These are phyloP conservation scores for Articulospora tetracladia DNA, from an alignment of 495 filamentous ascomycete species.

Conservation along the genomic window DNA sequence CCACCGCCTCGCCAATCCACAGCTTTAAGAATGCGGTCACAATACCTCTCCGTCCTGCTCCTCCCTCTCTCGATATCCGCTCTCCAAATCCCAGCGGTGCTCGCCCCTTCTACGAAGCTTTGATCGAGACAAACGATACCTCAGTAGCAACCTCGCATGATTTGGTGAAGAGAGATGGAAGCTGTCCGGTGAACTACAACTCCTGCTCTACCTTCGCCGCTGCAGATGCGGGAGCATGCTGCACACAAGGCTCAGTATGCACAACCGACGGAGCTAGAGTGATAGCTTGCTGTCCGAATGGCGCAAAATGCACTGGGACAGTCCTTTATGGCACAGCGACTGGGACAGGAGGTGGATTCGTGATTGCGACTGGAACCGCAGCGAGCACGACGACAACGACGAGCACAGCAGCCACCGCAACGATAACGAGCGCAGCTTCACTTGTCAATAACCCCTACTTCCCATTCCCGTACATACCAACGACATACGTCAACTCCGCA, in stretches of 20 bases:
- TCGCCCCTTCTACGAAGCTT: slow-evolving; percentile 19
- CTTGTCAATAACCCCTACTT: slow-evolving; percentile 26
- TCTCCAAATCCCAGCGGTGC: slow-evolving; percentile 18
- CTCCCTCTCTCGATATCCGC: slow-evolving; percentile 18
- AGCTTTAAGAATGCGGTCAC: slow-evolving; percentile 13
- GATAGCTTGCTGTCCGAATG: slow-evolving; percentile 62
- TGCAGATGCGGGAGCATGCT: slow-evolving; percentile 52
- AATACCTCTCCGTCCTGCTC: slow-evolving; percentile 4
- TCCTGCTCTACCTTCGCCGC: slow-evolving; percentile 40
- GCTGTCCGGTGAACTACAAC: slow-evolving; percentile 50
- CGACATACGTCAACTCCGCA: slow-evolving; percentile 15
- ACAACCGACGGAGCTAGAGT: slow-evolving; percentile 53
- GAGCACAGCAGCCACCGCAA: slow-evolving; percentile 19
- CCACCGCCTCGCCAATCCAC: neutral
- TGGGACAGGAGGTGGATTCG: slow-evolving; percentile 25
- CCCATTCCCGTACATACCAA: slow-evolving; percentile 24
- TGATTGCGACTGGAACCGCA: slow-evolving; percentile 15
- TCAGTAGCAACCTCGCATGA: slow-evolving; percentile 3
- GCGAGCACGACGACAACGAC: slow-evolving; percentile 24
- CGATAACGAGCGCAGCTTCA: slow-evolving; percentile 11
- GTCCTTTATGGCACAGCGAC: slow-evolving; percentile 26
- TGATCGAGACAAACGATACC: slow-evolving; percentile 2
- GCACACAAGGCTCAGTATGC: slow-evolving; percentile 47
- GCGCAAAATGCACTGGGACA: slow-evolving; percentile 59
- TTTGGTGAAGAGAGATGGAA: slow-evolving; percentile 29